phyloP scores from a whole-genome alignment of 2,329 filamentous ascomycete genomes.

The Microdochium bolleyi region DNA sequence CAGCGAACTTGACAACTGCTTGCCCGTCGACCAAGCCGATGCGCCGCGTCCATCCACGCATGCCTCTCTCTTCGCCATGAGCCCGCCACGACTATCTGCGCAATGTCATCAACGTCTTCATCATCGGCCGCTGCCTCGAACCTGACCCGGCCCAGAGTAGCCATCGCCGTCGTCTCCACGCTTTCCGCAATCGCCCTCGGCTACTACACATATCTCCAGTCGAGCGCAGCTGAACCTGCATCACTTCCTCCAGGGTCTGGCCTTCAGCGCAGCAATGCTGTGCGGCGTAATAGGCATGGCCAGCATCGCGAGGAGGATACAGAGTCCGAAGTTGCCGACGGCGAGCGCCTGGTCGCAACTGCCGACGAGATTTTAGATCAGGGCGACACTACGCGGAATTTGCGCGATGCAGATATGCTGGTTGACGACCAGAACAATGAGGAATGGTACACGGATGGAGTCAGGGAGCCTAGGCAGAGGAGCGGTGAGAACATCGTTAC shows the following conservation, averaged over 20 bases:
- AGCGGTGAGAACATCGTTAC: constrained; percentile 75
- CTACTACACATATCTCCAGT: constrained; percentile 47
- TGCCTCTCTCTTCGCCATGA: constrained; percentile 15
- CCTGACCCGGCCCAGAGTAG: constrained; percentile 44
- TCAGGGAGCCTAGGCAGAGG: constrained; percentile 32
- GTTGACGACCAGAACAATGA: constrained; percentile 29
- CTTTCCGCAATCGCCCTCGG: constrained; percentile 47
- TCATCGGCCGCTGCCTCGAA: constrained; percentile 43
- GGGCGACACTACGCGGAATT: constrained; percentile 16
- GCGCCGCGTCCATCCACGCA: not conserved
- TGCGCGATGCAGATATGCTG: constrained; percentile 30
- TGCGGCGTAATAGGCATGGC: constrained; percentile 42
- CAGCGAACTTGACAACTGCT: not conserved
- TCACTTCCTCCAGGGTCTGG: constrained; percentile 18
- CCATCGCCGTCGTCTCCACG: constrained; percentile 47
- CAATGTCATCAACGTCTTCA: constrained; percentile 29
- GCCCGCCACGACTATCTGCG: constrained; percentile 1
- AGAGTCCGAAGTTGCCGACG: constrained; percentile 30
- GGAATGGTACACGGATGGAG: constrained; percentile 44
- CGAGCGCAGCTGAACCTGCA: constrained; percentile 18
- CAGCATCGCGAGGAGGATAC: constrained; percentile 23
- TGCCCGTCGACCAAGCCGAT: not conserved
- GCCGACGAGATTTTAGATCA: constrained; percentile 35
- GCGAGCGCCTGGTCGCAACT: constrained; percentile 23
- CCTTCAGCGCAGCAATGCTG: constrained; percentile 60